These are phyloP conservation scores for Metschnikowia santaceciliae DNA, from an alignment of 805 yeast species.

Conservation along the genomic window DNA sequence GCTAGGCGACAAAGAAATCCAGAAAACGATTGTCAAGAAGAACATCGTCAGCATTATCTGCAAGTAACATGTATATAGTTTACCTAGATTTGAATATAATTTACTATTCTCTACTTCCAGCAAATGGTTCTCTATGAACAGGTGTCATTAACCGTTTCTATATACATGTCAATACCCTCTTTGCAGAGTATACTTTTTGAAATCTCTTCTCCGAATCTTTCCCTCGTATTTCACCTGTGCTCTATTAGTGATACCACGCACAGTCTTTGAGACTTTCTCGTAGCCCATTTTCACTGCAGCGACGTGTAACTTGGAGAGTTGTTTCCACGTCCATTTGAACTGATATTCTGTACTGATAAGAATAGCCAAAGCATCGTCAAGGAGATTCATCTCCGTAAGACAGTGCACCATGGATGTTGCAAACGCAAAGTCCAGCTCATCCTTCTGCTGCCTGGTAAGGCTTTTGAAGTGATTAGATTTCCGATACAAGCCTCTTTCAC, in stretches of 20 bases:
- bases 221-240: slow-evolving; percentile 38
- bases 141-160: neutral
- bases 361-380: slow-evolving; percentile 68
- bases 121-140: neutral
- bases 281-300: slow-evolving; percentile 33
- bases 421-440: slow-evolving; percentile 57
- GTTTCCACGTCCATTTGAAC: slow-evolving; percentile 62
- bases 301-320: slow-evolving; percentile 26
- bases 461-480: slow-evolving; percentile 47
- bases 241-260: slow-evolving; percentile 32
- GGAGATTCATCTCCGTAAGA: slow-evolving; percentile 50
- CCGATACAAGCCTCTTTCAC: slow-evolving; percentile 73
- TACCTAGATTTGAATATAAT: neutral
- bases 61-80: slow-evolving; percentile 10
- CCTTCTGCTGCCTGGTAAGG: slow-evolving; percentile 34
- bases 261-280: slow-evolving; percentile 24
- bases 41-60: slow-evolving; percentile 42
- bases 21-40: slow-evolving; percentile 53
- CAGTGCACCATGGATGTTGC: slow-evolving; percentile 67
- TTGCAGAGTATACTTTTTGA: slow-evolving; percentile 27
- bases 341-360: slow-evolving; percentile 62
- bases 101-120: neutral
- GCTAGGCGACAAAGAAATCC: slow-evolving; percentile 40
- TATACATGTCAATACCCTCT: slow-evolving; percentile 26
- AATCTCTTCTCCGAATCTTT: slow-evolving; percentile 35